Evolutionary conservation across 306 rosid species (phyloP).

Genomic region (Ziziphus jujuba): DNA sequence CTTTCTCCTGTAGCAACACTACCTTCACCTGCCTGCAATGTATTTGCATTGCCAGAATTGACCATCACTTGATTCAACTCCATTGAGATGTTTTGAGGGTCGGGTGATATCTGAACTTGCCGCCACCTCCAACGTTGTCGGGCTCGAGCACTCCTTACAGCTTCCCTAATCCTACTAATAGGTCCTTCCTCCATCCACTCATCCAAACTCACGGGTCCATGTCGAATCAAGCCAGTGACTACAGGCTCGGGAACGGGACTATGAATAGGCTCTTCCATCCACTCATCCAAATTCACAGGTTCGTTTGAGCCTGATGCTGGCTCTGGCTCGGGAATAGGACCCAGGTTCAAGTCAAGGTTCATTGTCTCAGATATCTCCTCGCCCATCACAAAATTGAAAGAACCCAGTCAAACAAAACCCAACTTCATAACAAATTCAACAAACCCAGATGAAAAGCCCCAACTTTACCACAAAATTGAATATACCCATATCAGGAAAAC

Average conservation of each 20-base stretch:
- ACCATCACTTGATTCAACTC: conserved; percentile 65
- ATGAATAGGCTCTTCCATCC: conserved; percentile 38
- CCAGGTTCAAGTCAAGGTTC: conserved; percentile 98
- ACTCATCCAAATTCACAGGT: conserved; percentile 53
- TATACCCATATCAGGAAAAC: conserved; percentile 27
- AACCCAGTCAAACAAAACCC: conserved; percentile 22
- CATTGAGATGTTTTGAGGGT: conserved; percentile 46
- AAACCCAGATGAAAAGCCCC: conserved; percentile 38
- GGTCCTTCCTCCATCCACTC: conserved; percentile 59
- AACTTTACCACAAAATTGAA: conserved; percentile 33
- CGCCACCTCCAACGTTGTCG: conserved; percentile 63
- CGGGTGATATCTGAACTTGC: conserved; percentile 39
- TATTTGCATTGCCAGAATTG: conserved; percentile 51
- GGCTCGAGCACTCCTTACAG: conserved; percentile 54
- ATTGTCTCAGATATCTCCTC: conserved; percentile 76
- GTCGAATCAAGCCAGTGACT: conserved; percentile 26
- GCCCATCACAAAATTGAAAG: conserved; percentile 52
- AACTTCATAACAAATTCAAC: conserved; percentile 25
- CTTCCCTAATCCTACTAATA: conserved; percentile 50
- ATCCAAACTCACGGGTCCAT: conserved; percentile 55
- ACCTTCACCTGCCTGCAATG: conserved; percentile 87
- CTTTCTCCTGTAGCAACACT: conserved; percentile 79
- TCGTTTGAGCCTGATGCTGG: conserved; percentile 37
- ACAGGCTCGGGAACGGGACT: conserved; percentile 57
- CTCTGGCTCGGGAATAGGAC: conserved; percentile 68